A percentile compares a stretch with the other conserved stretches of the same genome.
Conservation (phyloP, 2,329 filamentous ascomycete species). For the Botrytis galanthina region DNA sequence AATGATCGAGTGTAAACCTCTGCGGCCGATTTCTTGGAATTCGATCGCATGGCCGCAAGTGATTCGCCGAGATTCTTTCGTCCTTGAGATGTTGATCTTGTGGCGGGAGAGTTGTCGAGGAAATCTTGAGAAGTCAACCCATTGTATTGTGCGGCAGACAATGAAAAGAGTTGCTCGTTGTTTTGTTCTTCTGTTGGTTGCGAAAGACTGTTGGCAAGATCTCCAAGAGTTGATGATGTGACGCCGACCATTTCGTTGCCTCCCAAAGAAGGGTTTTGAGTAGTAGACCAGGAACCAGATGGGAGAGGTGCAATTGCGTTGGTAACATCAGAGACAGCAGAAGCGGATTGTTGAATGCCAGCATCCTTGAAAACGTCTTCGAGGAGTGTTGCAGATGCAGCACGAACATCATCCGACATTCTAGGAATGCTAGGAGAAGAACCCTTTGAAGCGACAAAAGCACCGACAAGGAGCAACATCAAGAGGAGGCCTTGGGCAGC, state of each 20-base stretch:
- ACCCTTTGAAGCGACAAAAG: constrained; percentile 88
- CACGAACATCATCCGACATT: constrained; percentile 77
- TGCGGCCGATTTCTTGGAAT: constrained; percentile 69
- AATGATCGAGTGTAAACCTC: constrained; percentile 92
- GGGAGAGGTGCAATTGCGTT: constrained; percentile 49
- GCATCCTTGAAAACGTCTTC: constrained; percentile 81
- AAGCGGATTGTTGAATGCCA: constrained; percentile 51
- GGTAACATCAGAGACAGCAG: constrained; percentile 19
- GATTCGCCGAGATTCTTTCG: constrained; percentile 78
- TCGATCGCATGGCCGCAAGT: constrained; percentile 72
- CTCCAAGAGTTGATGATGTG: constrained; percentile 60
- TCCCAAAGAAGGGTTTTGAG: constrained; percentile 43
- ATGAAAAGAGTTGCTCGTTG: constrained; percentile 81
- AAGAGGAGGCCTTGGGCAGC: constrained; percentile 80
- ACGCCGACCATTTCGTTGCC: constrained; percentile 48
- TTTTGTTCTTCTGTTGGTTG: constrained; percentile 81
- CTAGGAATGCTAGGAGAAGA: constrained; percentile 70
- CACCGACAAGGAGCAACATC: constrained; percentile 95
- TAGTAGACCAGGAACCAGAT: constrained; percentile 50
- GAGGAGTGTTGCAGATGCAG: constrained; percentile 72
- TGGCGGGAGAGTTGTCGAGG: constrained; percentile 51
- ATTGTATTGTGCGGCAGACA: constrained; percentile 86
- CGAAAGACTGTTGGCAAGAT: constrained; percentile 66
- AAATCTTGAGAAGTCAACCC: constrained; percentile 76
- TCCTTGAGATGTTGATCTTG: constrained; percentile 56